Base-by-base conservation (phyloP, 805 yeast species). In the Kuraishia cidri region DNA sequence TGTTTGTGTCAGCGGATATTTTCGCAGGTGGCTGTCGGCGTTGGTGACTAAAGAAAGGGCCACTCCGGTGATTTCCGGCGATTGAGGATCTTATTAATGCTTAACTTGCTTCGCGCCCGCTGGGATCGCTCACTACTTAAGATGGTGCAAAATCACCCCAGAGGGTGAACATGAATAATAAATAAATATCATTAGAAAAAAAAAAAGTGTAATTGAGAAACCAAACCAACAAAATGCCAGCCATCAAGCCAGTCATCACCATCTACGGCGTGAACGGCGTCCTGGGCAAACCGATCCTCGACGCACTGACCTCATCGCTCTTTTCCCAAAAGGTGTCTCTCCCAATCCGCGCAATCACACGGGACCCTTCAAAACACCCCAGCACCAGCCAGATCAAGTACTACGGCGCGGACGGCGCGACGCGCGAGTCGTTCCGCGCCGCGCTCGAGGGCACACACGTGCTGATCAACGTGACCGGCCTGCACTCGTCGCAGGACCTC, bases 341-440 rank as follows among this genome's bases (percentile, higher is more conserved):
- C 25, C 83, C 84, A 20, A 51, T 78, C 36, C 62, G 61, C 39
- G 72, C 70, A 0, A 40, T 75, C 34, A 63, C 80, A 20, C 58
- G 76, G 44, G 62, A 62, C 40, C 46, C 56, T 4, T 48, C 61
- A 5, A 58, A 55, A 23, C 41, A 43, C 29, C 33, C 41, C 2
- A 41, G 45, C 30, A 50, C 61, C n/a, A 65, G 57, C 8, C 41
- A 48, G 16, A 41, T 71, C 26, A 45, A 65, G 40, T 69, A 66
- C 45, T 47, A 60, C 34, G 46, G 55, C 30, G 63, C 59, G 6
- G 56, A 54, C 24, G 45, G 46, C 9, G 46, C 46, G 26, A 32
- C 46, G 6, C n/a, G n/a, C n/a, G 54, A 46, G 35, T 44, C 53
- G 1, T 48, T 57, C 28, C 55, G 49, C 10, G 56, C 58, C 11